Percentiles rank a stretch among this genome's conserved stretches.
Evolutionary conservation across 768 basidiomycete species (phyloP).

Genomic region (Hemileccinum impolitum): DNA sequence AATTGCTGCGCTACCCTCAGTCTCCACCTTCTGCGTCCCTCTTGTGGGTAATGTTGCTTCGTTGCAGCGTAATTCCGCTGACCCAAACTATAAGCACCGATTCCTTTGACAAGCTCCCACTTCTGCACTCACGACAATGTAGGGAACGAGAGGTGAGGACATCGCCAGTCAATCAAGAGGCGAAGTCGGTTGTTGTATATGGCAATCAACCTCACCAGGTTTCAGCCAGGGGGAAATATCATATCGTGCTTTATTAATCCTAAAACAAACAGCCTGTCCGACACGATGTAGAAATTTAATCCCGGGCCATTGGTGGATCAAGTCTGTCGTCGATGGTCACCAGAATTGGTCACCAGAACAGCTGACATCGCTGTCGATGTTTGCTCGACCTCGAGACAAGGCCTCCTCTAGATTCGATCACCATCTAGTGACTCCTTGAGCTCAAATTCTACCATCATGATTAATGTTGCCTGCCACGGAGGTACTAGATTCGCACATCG

Average conservation of each 20-base stretch:
- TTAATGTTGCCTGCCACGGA: not conserved
- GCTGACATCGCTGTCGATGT: too few relatives aligned
- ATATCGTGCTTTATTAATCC: not conserved
- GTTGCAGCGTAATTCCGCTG: conserved; percentile 42
- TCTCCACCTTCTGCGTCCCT: conserved; percentile 57
- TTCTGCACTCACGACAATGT: conserved; percentile 17
- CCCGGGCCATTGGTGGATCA: too few relatives aligned
- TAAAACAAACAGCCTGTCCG: too few relatives aligned
- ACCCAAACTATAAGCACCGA: conserved; percentile 6
- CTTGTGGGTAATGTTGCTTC: conserved; percentile 44
- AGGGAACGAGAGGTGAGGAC: conserved; percentile 19
- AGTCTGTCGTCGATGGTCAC: too few relatives aligned
- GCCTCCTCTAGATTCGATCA: not conserved
- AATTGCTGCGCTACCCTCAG: conserved; percentile 50
- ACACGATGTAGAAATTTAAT: too few relatives aligned
- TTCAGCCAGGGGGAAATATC: not conserved
- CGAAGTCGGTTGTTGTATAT: not conserved
- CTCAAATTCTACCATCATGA: not conserved
- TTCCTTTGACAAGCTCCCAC: not conserved
- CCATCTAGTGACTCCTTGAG: not conserved
- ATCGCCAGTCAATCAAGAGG: conserved; percentile 5
- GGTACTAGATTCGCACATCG: not conserved
- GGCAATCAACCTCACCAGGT: not conserved
- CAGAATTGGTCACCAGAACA: too few relatives aligned
- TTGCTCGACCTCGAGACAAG: too few relatives aligned